These are phyloP conservation scores for Linnemannia schmuckeri DNA, from an alignment of 192 early-diverging fungal genomes.

Conservation along the genomic window DNA sequence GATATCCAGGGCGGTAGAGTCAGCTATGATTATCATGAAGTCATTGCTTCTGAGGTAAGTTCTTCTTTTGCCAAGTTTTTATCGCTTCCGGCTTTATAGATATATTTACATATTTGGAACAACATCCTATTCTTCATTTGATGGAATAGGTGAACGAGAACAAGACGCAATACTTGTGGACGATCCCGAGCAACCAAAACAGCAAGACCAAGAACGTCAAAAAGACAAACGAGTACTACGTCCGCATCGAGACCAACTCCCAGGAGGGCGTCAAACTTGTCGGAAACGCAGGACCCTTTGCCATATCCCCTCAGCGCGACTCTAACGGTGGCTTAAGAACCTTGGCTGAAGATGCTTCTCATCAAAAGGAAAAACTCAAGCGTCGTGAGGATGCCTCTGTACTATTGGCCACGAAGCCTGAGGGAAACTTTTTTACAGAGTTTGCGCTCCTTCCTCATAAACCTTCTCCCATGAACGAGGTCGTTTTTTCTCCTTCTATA, in stretches of 20 bases:
- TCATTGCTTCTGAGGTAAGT: constrained; percentile 40
- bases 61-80: neutral
- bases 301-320: constrained; percentile 10
- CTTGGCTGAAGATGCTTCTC: neutral
- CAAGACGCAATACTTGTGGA: constrained; percentile 31
- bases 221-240: constrained; percentile 30
- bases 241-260: constrained; percentile 33
- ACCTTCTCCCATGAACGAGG: neutral
- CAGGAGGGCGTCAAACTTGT: constrained; percentile 29
- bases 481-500: neutral
- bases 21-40: constrained; percentile 36
- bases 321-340: neutral
- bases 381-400: constrained; percentile 5
- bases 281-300: constrained; percentile 37
- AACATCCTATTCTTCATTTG: neutral
- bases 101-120: neutral
- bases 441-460: constrained; percentile 9
- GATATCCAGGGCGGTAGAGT: constrained; percentile 22
- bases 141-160: constrained; percentile 16
- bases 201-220: constrained; percentile 13
- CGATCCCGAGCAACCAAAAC: constrained; percentile 23
- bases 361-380: neutral
- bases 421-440: constrained; percentile 5
- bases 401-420: neutral
- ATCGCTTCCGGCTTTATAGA: neutral